These are phyloP conservation scores for Oryza coarctata DNA, from an alignment of 176 grass and related monocot species.

Conservation along the genomic window DNA sequence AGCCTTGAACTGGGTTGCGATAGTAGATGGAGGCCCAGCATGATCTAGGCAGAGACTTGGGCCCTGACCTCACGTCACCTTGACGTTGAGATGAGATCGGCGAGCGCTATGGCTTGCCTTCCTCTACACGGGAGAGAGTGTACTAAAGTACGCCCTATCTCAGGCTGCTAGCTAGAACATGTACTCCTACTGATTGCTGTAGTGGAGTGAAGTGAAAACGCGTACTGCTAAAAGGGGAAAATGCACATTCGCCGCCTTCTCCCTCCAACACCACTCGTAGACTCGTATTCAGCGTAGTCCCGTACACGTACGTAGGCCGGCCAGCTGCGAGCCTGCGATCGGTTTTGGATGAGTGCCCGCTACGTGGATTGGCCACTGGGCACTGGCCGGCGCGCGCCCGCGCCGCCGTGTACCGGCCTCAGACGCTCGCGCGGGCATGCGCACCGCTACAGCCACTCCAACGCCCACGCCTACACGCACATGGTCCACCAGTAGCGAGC, in stretches of 20 bases:
- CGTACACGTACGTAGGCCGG: neutral
- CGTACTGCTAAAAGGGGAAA: neutral
- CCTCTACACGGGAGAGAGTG: neutral
- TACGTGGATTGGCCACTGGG: neutral
- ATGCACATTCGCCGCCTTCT: neutral
- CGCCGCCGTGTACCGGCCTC: neutral
- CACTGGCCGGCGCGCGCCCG: neutral
- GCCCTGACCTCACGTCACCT: conserved; percentile 23
- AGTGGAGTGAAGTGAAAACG: neutral
- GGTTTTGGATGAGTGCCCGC: neutral
- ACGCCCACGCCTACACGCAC: no score
- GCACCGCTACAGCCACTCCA: neutral
- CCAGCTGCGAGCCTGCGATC: neutral
- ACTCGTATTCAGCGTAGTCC: neutral
- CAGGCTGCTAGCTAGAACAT: no score
- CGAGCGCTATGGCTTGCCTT: neutral
- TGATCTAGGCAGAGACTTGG: no score
- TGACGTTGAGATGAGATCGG: conserved; percentile 16
- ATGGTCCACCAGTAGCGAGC: neutral
- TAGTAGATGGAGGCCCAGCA: neutral
- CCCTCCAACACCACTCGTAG: neutral
- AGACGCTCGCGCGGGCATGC: neutral
- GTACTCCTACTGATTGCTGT: neutral
- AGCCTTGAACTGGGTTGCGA: neutral
- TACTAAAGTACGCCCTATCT: no score